A percentile compares a stretch with the other conserved stretches of the same genome.
Conservation (phyloP, 805 yeast genomes). For the Yamadazyma kitorensis region DNA sequence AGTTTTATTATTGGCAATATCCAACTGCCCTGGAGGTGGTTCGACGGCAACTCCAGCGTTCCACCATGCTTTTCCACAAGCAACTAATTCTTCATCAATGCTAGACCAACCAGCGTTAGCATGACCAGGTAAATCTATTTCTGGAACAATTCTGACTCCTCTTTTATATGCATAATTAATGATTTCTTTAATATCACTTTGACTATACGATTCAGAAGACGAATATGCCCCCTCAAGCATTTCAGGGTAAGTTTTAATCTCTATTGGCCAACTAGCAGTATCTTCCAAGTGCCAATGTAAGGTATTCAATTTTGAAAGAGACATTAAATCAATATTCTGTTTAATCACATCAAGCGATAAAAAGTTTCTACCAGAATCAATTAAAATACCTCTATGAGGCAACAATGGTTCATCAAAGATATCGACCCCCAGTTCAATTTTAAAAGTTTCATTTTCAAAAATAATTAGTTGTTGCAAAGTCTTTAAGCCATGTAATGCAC, state of each 20-base stretch:
- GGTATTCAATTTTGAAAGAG: slow-evolving; percentile 35
- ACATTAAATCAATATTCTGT: slow-evolving; percentile 38
- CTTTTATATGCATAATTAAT: slow-evolving; percentile 29
- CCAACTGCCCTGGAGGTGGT: slow-evolving; percentile 43
- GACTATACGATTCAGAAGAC: slow-evolving; percentile 24
- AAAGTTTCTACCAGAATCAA: slow-evolving; percentile 40
- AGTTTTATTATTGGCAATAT: slow-evolving; percentile 27
- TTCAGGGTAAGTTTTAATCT: slow-evolving; percentile 28
- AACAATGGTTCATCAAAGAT: slow-evolving; percentile 34
- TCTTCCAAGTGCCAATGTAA: slow-evolving; percentile 43
- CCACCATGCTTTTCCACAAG: slow-evolving; percentile 29
- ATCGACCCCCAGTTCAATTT: slow-evolving; percentile 30
- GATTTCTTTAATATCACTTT: slow-evolving; percentile 22
- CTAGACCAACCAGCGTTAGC: slow-evolving; percentile 37
- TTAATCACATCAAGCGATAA: slow-evolving; percentile 20
- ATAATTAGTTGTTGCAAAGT: slow-evolving; percentile 40
- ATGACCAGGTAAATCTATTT: slow-evolving; percentile 43
- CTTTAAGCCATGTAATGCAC: slow-evolving; percentile 38
- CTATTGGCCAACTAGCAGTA: slow-evolving; percentile 41
- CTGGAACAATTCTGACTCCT: slow-evolving; percentile 43
- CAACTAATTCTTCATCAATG: slow-evolving; percentile 24
- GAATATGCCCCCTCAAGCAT: slow-evolving; percentile 40
- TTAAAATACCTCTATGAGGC: slow-evolving; percentile 37
- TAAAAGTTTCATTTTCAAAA: slow-evolving; percentile 20
- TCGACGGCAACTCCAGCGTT: slow-evolving; percentile 29